Evolutionary conservation across 2,329 filamentous ascomycete genomes (phyloP), one percentile per base, ranked within the genome.

Genomic region (Helotiales sp.): DNA sequence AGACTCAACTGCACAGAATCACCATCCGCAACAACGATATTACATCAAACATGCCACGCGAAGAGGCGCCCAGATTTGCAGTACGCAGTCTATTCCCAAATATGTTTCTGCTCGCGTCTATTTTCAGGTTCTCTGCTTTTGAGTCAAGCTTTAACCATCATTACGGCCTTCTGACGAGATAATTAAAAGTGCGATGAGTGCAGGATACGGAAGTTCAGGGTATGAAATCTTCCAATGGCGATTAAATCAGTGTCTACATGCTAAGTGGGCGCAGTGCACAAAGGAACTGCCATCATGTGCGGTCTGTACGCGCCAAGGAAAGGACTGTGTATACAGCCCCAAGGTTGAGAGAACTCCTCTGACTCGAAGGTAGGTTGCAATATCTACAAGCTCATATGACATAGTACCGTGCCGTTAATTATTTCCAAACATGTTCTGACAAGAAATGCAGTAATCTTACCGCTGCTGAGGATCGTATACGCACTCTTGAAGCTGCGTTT

Each of bases 261-360:
- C 49, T 43, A 15, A 55, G 6, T 13, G 17, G 37, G 20, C 1
- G 22, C 40, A 81, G 79, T 81, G 79, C 68, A 80, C 79, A 15
- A 81, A 81, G 73, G 79, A 80, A 69, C 77, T 75, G 61, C 80
- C 80, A 37, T 71, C 72, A 57, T 81, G 80, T 66, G 68, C 76
- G 37, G 76, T 79, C 73, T 81, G 80, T 69, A 75, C 74, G 65
- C 79, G 80, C 64, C 69, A 80, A 61, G 75, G 77, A 63, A 79
- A 79, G 67, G 75, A 79, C 66, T 81, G 80, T 74, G 76, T 76
- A 30, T 81, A 81, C 70, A 81, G 80, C 63, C 79, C 78, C 2
- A 80, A 80, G 70, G 71, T 80, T n/a, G 75, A 76, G 49, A 74
- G 80, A 57, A 81, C 79, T 61, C 79, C 80, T 49, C 72, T 81